A percentile compares a stretch with the other conserved stretches of the same genome.
phyloP scores from a whole-genome alignment of 2,329 filamentous ascomycete genomes.

The Decorospora gaudefroyi region DNA sequence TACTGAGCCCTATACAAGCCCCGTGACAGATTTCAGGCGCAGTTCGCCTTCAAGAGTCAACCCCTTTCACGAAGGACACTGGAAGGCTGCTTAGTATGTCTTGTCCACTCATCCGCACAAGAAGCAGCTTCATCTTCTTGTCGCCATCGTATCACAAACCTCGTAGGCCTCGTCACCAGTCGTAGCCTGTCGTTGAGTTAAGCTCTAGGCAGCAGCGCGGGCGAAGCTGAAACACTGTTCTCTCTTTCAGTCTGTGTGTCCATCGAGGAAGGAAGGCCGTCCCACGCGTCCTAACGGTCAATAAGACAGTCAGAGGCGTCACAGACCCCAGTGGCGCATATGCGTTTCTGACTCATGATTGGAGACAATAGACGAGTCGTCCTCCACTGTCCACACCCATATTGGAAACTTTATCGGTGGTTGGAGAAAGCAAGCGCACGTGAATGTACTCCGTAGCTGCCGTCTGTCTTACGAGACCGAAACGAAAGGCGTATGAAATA shows the following conservation, averaged over 20 bases:
- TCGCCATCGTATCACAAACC: constrained; percentile 4
- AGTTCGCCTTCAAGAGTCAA: too few relatives aligned
- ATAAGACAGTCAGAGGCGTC: constrained; percentile 9
- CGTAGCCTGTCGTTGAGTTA: constrained; percentile 17
- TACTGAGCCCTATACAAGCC: too few relatives aligned
- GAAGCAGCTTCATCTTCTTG: too few relatives aligned
- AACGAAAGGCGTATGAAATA: constrained; percentile 9
- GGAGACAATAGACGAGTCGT: constrained; percentile 4
- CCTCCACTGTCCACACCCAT: neutral
- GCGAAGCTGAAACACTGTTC: constrained; percentile 9
- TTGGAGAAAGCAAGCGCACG: constrained; percentile 12
- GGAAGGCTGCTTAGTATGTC: too few relatives aligned
- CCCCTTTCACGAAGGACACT: too few relatives aligned
- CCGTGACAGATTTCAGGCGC: too few relatives aligned
- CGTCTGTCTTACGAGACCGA: constrained; percentile 9
- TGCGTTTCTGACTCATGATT: constrained; percentile 7
- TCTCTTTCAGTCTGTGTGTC: constrained; percentile 9
- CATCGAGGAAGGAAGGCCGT: constrained; percentile 16
- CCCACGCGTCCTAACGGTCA: constrained; percentile 8
- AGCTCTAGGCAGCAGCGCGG: constrained; percentile 26
- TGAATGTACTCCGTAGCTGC: constrained; percentile 6
- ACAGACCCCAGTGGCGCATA: constrained; percentile 4
- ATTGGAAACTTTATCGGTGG: constrained; percentile 1
- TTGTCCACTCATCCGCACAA: too few relatives aligned
- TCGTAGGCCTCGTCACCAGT: constrained; percentile 5